These are phyloP conservation scores for Ophiostoma tasmaniense DNA, from an alignment of 2,329 filamentous ascomycete species.

Conservation along the genomic window DNA sequence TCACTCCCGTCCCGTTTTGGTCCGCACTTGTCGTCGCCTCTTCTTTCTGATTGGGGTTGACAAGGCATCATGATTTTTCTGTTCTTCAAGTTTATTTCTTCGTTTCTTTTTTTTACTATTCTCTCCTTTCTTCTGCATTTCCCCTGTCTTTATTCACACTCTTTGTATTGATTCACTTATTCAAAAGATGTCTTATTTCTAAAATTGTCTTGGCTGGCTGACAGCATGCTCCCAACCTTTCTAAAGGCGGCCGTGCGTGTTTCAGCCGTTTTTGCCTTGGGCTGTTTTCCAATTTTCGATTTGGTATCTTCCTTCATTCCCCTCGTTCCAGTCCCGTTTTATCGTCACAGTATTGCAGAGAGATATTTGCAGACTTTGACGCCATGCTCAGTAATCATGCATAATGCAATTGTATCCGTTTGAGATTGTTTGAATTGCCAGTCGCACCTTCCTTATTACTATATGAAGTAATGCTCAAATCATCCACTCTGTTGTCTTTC, in stretches of 20 bases:
- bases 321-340: too few species aligned
- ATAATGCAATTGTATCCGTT: background rate
- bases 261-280: background rate
- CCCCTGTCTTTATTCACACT: too few species aligned
- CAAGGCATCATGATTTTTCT: background rate
- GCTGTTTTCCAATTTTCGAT: background rate
- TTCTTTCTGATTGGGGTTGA: background rate
- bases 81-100: background rate
- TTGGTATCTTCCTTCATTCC: background rate
- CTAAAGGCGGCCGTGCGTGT: background rate
- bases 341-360: too few species aligned
- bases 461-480: background rate
- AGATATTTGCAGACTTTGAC: background rate
- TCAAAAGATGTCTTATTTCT: background rate
- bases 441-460: background rate
- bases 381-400: too few species aligned
- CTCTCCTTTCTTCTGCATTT: background rate
- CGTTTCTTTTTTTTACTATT: background rate
- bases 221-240: background rate
- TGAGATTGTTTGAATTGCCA: background rate
- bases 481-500: too few species aligned
- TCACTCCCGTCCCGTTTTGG: background rate
- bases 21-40: background rate
- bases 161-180: background rate
- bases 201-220: background rate